Percentiles rank a stretch among this genome's conserved stretches.
phyloP scores from a whole-genome alignment of 495 filamentous ascomycete genomes.

The Apiosordaria backusii region DNA sequence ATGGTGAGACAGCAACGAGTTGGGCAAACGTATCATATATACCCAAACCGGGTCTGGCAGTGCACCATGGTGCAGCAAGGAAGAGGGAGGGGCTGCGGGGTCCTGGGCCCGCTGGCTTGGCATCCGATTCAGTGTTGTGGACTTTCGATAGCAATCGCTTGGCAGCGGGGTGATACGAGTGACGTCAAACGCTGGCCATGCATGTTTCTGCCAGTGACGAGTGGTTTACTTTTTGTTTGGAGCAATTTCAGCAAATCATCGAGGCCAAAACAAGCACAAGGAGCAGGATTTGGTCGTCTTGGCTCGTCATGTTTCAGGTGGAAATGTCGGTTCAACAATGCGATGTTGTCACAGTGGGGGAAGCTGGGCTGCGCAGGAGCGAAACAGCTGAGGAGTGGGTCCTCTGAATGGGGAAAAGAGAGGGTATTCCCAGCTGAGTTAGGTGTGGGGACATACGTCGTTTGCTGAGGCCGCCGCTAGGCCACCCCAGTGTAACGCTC shows the following conservation, averaged over 20 bases:
- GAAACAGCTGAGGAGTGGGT: background rate
- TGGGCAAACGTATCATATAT: slow-evolving; percentile 1
- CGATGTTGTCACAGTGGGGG: background rate
- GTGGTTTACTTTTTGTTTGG: background rate
- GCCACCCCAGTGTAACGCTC: background rate
- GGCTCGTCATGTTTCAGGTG: background rate
- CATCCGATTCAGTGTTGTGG: slow-evolving; percentile 1
- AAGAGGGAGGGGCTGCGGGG: slow-evolving; percentile 3
- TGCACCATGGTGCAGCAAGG: background rate
- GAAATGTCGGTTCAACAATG: background rate
- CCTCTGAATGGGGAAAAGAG: background rate
- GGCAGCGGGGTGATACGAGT: slow-evolving; percentile 1
- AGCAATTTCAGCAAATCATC: background rate
- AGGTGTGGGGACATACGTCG: background rate
- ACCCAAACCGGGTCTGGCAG: background rate
- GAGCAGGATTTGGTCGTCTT: background rate
- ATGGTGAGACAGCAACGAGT: background rate
- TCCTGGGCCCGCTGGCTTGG: background rate
- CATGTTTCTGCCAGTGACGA: background rate
- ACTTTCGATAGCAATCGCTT: background rate
- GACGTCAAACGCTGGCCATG: background rate
- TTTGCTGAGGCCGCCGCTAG: background rate
- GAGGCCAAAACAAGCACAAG: background rate
- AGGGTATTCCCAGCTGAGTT: background rate
- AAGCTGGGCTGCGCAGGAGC: background rate